Evolutionary conservation across 2,329 filamentous ascomycete species (phyloP), one percentile per base, ranked within the genome.

Genomic region (Phyllachora maydis): DNA sequence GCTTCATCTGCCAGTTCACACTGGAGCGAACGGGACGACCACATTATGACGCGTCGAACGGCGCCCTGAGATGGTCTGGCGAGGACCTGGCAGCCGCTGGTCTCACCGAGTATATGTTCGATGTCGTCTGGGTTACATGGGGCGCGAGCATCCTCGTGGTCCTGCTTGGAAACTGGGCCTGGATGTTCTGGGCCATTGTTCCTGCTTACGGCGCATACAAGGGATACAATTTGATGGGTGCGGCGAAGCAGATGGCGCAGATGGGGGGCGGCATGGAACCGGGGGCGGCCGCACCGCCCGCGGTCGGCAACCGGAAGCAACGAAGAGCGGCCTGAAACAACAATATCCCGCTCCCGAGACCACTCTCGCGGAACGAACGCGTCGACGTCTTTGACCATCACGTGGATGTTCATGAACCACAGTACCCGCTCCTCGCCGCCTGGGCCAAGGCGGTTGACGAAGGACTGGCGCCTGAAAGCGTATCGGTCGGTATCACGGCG

Each of bases 71-170:
- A 43, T 67, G 62, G 16, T 57, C 78, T 1, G 85, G 88, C 20
- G 83, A 95, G 44, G 88, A 98, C 45, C 65, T 98, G 24, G 69
- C 76, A 25, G 78, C 81, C 7, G 64, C 73, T 16, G 88, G 88
- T 4, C 52, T 98, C 54, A 95, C 85, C 8, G 88, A 93, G 51
- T 95, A 90, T 56, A 79, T 95, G 75, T 98, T 91, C 63, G 88
- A 98, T 50, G 66, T 92, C 23, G 56, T 92, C 25, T 95, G 92
- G 65, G 81, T 91, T 53, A 93, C 82, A 0, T 93, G 83, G 72
- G 70, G 66, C 8, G 76, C 71, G 25, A 54, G 79, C 19, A 49
- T 72, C 6, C 46, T 74, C n/a, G 82, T 73, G 9, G 61, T 74
- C 10, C 32, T 91, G 14, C 64, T 85, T 22, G 88, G 88, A 4